Evolutionary conservation across 2,329 filamentous ascomycete genomes (phyloP).

Genomic region (Aspergillus sp.): DNA sequence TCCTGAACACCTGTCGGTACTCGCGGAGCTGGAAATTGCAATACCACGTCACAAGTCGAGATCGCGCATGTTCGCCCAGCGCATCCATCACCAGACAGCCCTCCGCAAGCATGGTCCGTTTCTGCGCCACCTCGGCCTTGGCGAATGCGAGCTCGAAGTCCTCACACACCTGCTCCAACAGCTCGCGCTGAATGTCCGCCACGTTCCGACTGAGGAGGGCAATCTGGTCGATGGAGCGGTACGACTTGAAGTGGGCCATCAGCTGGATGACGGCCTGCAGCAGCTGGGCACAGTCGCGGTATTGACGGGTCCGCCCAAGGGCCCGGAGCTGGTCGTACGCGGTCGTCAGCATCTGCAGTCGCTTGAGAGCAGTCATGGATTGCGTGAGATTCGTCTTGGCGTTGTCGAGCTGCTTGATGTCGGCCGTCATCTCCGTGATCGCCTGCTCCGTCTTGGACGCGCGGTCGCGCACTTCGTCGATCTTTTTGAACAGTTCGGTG

Average conservation of each 20-base stretch:
- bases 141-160: conserved; percentile 96
- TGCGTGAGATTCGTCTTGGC: conserved; percentile 95
- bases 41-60: conserved; percentile 89
- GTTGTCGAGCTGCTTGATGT: conserved; percentile 94
- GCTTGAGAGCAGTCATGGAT: conserved; percentile 96
- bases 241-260: conserved; percentile 98
- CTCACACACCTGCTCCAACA: conserved; percentile 97
- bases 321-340: conserved; percentile 95
- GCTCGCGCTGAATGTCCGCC: conserved; percentile 84
- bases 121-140: conserved; percentile 74
- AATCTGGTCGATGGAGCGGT: conserved; percentile 96
- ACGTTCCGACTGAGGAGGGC: conserved; percentile 90
- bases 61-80: conserved; percentile 80
- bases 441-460: conserved; percentile 91
- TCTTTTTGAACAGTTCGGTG: conserved; percentile 85
- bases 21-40: conserved; percentile 95
- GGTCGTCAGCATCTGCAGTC: conserved; percentile 96
- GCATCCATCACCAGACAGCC: conserved; percentile 94
- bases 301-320: conserved; percentile 81
- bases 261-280: conserved; percentile 94
- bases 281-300: conserved; percentile 89
- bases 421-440: conserved; percentile 97
- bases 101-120: conserved; percentile 72
- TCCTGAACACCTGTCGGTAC: conserved; percentile 92
- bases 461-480: conserved; percentile 85